Evolutionary conservation across 768 basidiomycete genomes (phyloP).

Genomic region (Lactarius deliciosus): DNA sequence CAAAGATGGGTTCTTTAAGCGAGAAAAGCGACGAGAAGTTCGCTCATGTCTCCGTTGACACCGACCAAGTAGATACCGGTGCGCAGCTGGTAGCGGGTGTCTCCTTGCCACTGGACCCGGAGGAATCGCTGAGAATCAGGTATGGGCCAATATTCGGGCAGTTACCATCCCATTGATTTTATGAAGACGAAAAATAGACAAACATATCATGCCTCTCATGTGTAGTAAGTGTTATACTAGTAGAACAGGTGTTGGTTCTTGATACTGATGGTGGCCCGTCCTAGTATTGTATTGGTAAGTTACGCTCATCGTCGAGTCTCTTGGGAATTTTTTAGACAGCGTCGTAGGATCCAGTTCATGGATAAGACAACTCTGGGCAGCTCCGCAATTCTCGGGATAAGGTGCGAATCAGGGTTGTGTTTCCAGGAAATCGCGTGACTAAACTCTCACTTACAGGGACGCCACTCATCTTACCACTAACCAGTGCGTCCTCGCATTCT

Average conservation of each 20-base stretch:
- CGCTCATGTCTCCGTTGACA: conserved; percentile 40
- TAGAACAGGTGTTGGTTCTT: neutral
- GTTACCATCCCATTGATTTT: conserved; percentile 31
- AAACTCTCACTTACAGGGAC: conserved; percentile 40
- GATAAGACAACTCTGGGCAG: conserved; percentile 72
- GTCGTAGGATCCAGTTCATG: conserved; percentile 70
- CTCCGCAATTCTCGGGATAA: conserved; percentile 68
- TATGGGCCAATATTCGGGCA: neutral
- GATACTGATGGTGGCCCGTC: conserved; percentile 9
- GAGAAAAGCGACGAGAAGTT: conserved; percentile 23
- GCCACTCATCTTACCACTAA: conserved; percentile 62
- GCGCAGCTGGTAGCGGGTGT: conserved; percentile 55
- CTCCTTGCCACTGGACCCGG: conserved; percentile 47
- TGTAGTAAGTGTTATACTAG: conserved; percentile 54
- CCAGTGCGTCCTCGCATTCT: conserved; percentile 45
- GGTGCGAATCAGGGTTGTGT: conserved; percentile 39
- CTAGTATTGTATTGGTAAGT: conserved; percentile 62
- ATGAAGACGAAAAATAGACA: conserved; percentile 56
- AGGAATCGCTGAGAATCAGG: conserved; percentile 54
- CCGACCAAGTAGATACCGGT: conserved; percentile 58
- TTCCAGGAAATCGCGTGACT: neutral
- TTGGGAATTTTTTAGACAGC: conserved; percentile 21
- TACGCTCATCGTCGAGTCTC: conserved; percentile 15
- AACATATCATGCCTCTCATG: conserved; percentile 68
- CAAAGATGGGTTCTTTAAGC: conserved; percentile 22